phyloP scores from a whole-genome alignment of 2,329 filamentous ascomycete species.

The Myriosclerotinia curreyana region DNA sequence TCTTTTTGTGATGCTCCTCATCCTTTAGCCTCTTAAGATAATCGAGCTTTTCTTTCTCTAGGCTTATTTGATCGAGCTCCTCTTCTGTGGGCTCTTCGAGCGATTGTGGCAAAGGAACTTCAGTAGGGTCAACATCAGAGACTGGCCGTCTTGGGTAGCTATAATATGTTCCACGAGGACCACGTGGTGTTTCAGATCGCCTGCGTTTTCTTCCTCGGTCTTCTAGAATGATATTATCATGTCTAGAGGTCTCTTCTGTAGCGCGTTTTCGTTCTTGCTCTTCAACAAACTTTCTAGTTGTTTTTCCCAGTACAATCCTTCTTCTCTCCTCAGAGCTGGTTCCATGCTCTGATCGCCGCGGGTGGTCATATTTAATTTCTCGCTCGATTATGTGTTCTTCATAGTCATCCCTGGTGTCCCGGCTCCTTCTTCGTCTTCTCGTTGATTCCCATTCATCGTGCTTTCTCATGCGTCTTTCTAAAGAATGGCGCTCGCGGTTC shows the following conservation, averaged over 20 bases:
- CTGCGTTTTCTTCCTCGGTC: neutral
- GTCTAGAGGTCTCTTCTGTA: neutral
- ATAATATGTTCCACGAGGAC: neutral
- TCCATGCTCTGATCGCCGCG: neutral
- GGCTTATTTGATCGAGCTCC: neutral
- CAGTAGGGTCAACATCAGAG: neutral
- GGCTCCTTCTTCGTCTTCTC: neutral
- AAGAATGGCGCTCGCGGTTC: neutral
- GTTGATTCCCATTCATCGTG: neutral
- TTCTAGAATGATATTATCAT: neutral
- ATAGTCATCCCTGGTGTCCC: neutral
- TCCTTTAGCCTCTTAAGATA: neutral
- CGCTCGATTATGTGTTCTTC: neutral
- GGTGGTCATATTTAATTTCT: neutral
- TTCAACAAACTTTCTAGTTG: neutral
- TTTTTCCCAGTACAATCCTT: neutral
- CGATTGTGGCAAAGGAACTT: slow-evolving; percentile 10
- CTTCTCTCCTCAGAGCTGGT: too few species aligned
- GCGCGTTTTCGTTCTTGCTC: neutral
- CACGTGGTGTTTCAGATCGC: neutral
- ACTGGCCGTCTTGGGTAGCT: neutral
- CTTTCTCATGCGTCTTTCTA: neutral
- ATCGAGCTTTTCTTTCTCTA: neutral
- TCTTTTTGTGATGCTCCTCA: neutral
- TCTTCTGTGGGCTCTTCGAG: neutral